Conservation (phyloP, 1,284 basidiomycete genomes). For the Phellopilus nigrolimitatus region DNA sequence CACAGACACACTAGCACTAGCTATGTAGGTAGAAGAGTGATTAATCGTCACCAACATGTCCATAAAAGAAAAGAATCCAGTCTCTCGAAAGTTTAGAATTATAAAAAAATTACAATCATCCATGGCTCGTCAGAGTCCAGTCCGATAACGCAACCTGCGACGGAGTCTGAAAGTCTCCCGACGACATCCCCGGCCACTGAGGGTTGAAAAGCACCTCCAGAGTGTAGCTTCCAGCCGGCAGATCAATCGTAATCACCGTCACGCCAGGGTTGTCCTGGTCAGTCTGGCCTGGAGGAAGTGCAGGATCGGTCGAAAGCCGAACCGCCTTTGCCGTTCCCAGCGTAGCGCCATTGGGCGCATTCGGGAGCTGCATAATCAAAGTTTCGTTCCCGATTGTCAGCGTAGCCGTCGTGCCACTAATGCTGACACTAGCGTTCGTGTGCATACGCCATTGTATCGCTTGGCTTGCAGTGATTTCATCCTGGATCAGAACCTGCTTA, state of each 20-base stretch:
- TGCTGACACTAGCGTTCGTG: constrained; percentile 73
- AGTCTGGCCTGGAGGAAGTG: constrained; percentile 46
- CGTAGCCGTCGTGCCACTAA: constrained; percentile 56
- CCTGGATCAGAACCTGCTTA: constrained; percentile 87
- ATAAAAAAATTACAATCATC: constrained; percentile 27
- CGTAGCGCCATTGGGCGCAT: constrained; percentile 53
- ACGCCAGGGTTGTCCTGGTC: constrained; percentile 80
- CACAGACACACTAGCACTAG: constrained; percentile 2
- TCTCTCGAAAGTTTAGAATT: constrained; percentile 12
- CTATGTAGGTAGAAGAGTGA: background rate
- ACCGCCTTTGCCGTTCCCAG: constrained; percentile 46
- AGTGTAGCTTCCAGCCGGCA: constrained; percentile 68
- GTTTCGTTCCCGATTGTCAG: constrained; percentile 45
- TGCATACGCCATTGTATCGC: constrained; percentile 90
- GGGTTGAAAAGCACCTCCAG: constrained; percentile 83
- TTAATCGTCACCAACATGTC: constrained; percentile 1
- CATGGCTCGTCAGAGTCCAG: constrained; percentile 76
- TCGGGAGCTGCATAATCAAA: constrained; percentile 47
- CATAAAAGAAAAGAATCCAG: constrained; percentile 11
- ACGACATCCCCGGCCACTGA: constrained; percentile 65
- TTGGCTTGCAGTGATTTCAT: constrained; percentile 65
- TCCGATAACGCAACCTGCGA: constrained; percentile 55
- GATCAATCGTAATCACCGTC: constrained; percentile 72
- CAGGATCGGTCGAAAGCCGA: constrained; percentile 58
- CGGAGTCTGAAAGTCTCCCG: constrained; percentile 62